Base-by-base conservation (phyloP, 441 rosid species). In the Flueggea neowawraea region DNA sequence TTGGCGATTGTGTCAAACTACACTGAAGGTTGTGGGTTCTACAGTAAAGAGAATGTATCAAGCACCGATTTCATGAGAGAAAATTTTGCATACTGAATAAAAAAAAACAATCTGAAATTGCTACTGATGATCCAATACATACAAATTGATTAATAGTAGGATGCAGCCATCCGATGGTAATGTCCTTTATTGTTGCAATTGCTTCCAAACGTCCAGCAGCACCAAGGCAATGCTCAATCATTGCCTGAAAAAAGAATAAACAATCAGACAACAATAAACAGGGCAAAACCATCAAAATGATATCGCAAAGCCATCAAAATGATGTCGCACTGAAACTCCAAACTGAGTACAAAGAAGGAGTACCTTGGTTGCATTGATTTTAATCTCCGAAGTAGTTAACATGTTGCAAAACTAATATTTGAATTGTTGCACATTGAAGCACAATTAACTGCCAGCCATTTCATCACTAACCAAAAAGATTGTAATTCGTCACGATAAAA, bases 171-270 rank as follows among this genome's bases (percentile, higher is more conserved):
- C 97, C 97, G 43, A 95, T 91, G 70, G 60, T 90, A 60, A 94
- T 94, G 65, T 93, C 98, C 82, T 91, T 91, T 68, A 85, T 82
- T 3, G 83, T 74, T 50, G 98, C 98, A 36, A 94, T 90, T 62
- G 96, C 98, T 85, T 94, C 98, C 69, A 94, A 67, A 66, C 98
- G 97, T 62, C 98, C 97, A 57, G 98, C 91, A 62, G 98, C 95
- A 65, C 98, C 97, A 9, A 94, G 97, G 79, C 97, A 90, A 77
- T 94, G 98, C 55, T 97, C 98, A 68, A 94, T 91, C 98, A 94
- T 87, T 14, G 98, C 90, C 98, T 89, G 87, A 64, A 73, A 74
- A 55, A 55, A 22, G 28, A 22, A 22, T 31, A 49, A 58, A 58
- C 32, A 63, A 53, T 50, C 44, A 66, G 12, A 52, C 4, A 15